A percentile compares a stretch with the other conserved stretches of the same genome.
Conservation (phyloP, 768 basidiomycete genomes). For the Russula abietina region DNA sequence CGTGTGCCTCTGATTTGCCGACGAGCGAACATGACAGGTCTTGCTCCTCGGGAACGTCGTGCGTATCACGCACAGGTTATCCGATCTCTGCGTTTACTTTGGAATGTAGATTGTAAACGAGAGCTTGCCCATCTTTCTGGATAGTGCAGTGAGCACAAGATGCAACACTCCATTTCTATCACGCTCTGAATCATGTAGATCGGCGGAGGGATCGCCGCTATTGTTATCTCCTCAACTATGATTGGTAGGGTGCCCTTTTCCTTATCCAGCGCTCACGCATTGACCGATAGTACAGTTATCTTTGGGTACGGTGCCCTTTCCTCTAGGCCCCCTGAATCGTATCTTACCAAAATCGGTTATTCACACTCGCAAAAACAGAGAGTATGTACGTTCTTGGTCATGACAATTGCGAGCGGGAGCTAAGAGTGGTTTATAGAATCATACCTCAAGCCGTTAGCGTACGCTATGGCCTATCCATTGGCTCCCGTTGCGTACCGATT, state of each 20-base stretch:
- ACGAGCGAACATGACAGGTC: conserved; percentile 41
- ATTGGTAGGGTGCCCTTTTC: conserved; percentile 46
- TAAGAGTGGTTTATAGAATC: conserved; percentile 36
- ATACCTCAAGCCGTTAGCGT: conserved; percentile 71
- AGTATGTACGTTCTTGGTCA: conserved; percentile 1
- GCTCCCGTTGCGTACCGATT: conserved; percentile 46
- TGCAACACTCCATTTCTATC: background rate
- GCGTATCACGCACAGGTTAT: conserved; percentile 27
- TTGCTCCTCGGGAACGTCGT: conserved; percentile 86
- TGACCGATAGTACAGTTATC: conserved; percentile 45
- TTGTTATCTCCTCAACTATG: conserved; percentile 70
- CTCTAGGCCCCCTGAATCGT: background rate
- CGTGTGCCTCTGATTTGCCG: conserved; percentile 17
- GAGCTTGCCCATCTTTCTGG: conserved; percentile 76
- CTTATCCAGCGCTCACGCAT: conserved; percentile 1
- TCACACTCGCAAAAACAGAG: background rate
- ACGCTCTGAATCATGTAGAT: conserved; percentile 31
- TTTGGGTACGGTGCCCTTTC: conserved; percentile 56
- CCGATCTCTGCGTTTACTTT: background rate
- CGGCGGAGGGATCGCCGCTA: conserved; percentile 69
- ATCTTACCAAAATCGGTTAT: background rate
- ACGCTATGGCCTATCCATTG: conserved; percentile 53
- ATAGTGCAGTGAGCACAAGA: conserved; percentile 48
- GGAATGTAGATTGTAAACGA: conserved; percentile 64
- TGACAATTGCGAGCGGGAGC: background rate